Evolutionary conservation across 176 grass and related monocot species (phyloP), one percentile per base, ranked within the genome.

Genomic region (Typha latifolia): DNA sequence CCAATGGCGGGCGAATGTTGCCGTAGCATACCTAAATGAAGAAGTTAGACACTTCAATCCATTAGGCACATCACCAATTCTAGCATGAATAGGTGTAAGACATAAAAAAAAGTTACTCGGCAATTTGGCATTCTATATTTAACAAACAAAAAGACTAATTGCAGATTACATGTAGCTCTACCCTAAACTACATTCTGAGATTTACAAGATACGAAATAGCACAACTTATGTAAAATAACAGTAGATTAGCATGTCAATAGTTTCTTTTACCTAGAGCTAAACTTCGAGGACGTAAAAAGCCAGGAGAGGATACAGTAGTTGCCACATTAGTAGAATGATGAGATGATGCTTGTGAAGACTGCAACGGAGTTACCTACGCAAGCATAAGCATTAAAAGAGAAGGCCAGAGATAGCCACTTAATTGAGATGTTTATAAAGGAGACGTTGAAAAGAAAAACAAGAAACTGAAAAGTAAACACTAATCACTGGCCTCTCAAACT

Each of bases 1-100:
- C 92, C 92, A 62, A 78, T 86, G 49, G 67, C 74, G 67, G 83
- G 84, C 34, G 88, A 89, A 82, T 77, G 63, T 82, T 85, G 90
- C 62, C 85, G 85, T 74, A 79, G 82, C 76, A 93, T 87, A 67
- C 84, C 91, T 96, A 72, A 15, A 74, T 71, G 49, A 71, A 79
- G 22, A 20, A 6, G 4, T 8, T 26, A 26, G 27, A 29, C 27
- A 29, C 3, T 29, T 20, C 51, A 67, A 32, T 24, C 37, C 37
- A 43, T 43, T 43, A 43, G 37, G 37, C 9, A 10, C 37, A 37
- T 8, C 34, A 6, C 7, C 34, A 37, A 37, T 6, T 37, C 34
- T 4, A 37, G 4, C 34, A 37, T 37, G 34, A 37, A 37, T 37
- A 43, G 37, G 37, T 5, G 34, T 43, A 9, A 9, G 5, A 9